Percentiles rank a stretch among this genome's conserved stretches.
These are phyloP conservation scores for Aspergillus sclerotiicarbonarius DNA, from an alignment of 495 filamentous ascomycete genomes.

Conservation along the genomic window DNA sequence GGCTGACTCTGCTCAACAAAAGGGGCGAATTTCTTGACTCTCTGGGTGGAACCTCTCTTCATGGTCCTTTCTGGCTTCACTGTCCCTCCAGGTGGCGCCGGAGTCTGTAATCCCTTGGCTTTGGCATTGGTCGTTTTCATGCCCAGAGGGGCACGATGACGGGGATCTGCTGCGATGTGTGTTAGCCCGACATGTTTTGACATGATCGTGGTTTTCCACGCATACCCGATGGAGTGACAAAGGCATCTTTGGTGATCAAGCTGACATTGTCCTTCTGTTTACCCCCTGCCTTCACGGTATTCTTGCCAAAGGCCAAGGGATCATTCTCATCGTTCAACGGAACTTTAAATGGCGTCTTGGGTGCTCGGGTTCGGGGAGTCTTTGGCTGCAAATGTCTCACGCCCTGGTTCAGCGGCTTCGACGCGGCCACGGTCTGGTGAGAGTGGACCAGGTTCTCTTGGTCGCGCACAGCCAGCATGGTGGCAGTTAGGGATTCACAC, in stretches of 20 bases:
- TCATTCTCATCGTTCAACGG: conserved; percentile 87
- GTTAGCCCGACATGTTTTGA: conserved; percentile 25
- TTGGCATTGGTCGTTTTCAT: conserved; percentile 97
- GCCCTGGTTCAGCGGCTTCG: conserved; percentile 74
- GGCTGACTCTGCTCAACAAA: conserved; percentile 34
- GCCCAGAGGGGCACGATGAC: conserved; percentile 77
- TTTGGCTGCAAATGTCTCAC: conserved; percentile 64
- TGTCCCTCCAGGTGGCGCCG: conserved; percentile 46
- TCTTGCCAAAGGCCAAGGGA: conserved; percentile 58
- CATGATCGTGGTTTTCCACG: conserved; percentile 9
- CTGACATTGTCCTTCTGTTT: conserved; percentile 67
- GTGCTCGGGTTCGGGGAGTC: conserved; percentile 71
- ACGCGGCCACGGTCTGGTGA: conserved; percentile 72
- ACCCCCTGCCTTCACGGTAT: conserved; percentile 60
- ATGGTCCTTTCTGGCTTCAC: conserved; percentile 47
- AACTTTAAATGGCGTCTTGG: conserved; percentile 82
- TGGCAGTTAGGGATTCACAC: conserved; percentile 29
- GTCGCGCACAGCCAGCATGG: conserved; percentile 78
- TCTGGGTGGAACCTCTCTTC: conserved; percentile 52
- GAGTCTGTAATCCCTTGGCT: conserved; percentile 66
- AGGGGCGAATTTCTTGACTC: conserved; percentile 43
- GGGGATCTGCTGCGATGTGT: conserved; percentile 48
- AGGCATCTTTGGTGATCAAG: conserved; percentile 58
- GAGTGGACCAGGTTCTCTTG: conserved; percentile 85
- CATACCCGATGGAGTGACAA: conserved; percentile 83